Evolutionary conservation across 345 rosid species (phyloP), one percentile per base, ranked within the genome.

Genomic region (Gossypioides kirkii): DNA sequence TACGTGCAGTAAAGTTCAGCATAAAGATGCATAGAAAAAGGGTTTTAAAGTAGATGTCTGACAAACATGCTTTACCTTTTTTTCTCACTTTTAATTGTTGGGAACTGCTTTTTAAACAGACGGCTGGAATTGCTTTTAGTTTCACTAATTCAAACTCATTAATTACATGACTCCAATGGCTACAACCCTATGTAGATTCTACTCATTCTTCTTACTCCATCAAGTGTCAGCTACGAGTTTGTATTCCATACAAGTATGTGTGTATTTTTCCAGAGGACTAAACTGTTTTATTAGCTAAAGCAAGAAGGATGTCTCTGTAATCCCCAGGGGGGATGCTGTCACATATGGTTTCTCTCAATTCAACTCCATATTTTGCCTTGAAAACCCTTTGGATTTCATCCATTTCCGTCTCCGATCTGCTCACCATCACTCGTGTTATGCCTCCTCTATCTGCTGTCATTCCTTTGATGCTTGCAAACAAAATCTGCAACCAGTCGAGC

Each of bases 331-430:
- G 72, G 13, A 82, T 73, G 76, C 75, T 79, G 47, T 84, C 82
- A 46, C 49, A 60, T 28, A 88, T 85, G 77, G 84, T 80, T 17
- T 85, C 84, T 78, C 64, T 81, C 36, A 88, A 62, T 47, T 84
- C 87, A 45, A 79, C 18, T 6, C 76, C 84, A 78, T 85, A 82
- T 73, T 82, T 86, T 7, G 60, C 66, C 82, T 73, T 78, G 73
- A 86, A 87, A 18, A 60, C 74, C 66, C 50, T 75, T 45, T 74
- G 82, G 28, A 88, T 83, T 61, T 84, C 87, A 50, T 77, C 78
- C 83, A 85, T 74, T 78, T 90, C 92, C 61, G 79, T 41, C 74
- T 87, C 92, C 14, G 86, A 81, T 75, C 89, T 84, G 76, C 82
- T 84, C 78, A 84, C 78, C 76, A 85, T 73, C 73, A 84, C 84